Evolutionary conservation across 2,329 filamentous ascomycete species (phyloP).

Genomic region (Curvularia sp.): DNA sequence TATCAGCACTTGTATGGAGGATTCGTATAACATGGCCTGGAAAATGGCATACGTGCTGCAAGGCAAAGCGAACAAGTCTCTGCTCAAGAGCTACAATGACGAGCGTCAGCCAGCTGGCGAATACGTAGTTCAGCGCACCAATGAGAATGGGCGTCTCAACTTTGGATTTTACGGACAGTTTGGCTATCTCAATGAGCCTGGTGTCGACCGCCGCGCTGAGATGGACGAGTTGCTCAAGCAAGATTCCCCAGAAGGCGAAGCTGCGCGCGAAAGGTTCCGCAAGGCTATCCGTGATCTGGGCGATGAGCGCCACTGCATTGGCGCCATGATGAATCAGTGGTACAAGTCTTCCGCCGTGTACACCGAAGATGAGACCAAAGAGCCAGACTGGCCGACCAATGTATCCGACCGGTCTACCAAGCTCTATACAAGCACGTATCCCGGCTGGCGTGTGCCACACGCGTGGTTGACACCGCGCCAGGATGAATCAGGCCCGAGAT

Average conservation of each 20-base stretch:
- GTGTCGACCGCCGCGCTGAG: not conserved
- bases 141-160: slow-evolving; percentile 11
- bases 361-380: slow-evolving; percentile 2
- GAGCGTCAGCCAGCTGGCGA: slow-evolving; percentile 13
- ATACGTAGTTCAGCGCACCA: slow-evolving; percentile 12
- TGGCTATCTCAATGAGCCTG: not conserved
- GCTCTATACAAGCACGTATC: slow-evolving; percentile 10
- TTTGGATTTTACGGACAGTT: slow-evolving; percentile 8
- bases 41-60: slow-evolving; percentile 48
- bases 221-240: slow-evolving; percentile 3
- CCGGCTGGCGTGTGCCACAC: slow-evolving; percentile 8
- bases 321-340: slow-evolving; percentile 16
- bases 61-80: slow-evolving; percentile 4
- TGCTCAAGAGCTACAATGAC: slow-evolving; percentile 5
- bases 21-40: slow-evolving; percentile 63
- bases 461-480: slow-evolving; percentile 1
- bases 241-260: slow-evolving; percentile 6
- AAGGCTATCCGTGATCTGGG: slow-evolving; percentile 1
- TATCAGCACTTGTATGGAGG: slow-evolving; percentile 73
- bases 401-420: slow-evolving; percentile 4
- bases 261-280: slow-evolving; percentile 1
- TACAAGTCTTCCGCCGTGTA: slow-evolving; percentile 12
- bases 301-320: slow-evolving; percentile 9
- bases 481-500: not conserved
- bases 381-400: slow-evolving; percentile 5